These are phyloP conservation scores for Carex cristatella DNA, from an alignment of 176 grass and related monocot species.

Conservation along the genomic window DNA sequence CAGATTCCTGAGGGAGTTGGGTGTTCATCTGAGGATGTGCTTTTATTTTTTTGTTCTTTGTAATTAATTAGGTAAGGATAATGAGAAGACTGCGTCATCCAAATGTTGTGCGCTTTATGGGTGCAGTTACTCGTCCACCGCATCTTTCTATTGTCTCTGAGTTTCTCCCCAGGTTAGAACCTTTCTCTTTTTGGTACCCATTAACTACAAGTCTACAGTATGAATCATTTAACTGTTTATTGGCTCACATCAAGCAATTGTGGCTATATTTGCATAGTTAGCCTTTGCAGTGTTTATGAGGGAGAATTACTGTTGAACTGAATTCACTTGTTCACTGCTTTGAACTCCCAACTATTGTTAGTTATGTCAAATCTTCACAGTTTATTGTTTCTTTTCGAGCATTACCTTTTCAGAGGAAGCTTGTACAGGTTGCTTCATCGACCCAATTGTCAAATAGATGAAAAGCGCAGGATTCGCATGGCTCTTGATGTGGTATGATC, in stretches of 20 bases:
- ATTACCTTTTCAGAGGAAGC: conserved; percentile 64
- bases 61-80: conserved; percentile 68
- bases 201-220: conserved; percentile 1
- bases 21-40: conserved; percentile 21
- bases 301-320: not conserved
- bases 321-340: not conserved
- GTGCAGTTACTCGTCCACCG: conserved; percentile 95
- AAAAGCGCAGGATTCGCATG: conserved; percentile 96
- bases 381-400: conserved; percentile 14
- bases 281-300: not conserved
- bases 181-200: not conserved
- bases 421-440: conserved; percentile 98
- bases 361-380: not conserved
- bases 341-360: not conserved
- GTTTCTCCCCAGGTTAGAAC: conserved; percentile 79
- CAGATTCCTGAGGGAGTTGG: not conserved
- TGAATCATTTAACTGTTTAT: conserved; percentile 1
- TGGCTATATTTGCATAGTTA: not conserved
- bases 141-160: conserved; percentile 94
- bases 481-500: conserved; percentile 91
- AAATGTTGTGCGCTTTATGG: conserved; percentile 99
- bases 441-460: conserved; percentile 91
- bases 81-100: conserved; percentile 97
- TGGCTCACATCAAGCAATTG: not conserved
- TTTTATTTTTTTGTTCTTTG: conserved; percentile 28